These are phyloP conservation scores for Colletotrichum lentis DNA, from an alignment of 2,329 filamentous ascomycete genomes.

Conservation along the genomic window DNA sequence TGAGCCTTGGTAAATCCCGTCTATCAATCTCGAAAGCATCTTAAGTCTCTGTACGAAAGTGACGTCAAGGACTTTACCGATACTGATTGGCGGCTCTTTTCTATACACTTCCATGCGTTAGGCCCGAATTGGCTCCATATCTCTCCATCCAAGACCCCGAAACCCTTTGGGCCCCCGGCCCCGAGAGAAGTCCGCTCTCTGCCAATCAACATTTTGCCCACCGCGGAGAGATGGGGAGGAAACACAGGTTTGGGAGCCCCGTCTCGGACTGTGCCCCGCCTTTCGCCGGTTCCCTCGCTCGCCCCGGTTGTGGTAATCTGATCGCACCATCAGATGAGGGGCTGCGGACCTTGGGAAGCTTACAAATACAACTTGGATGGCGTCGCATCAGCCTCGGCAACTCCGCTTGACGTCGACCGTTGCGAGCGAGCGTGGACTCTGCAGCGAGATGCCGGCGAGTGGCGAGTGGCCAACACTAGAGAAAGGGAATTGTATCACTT, in stretches of 20 bases:
- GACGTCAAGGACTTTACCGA: constrained; percentile 30
- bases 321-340: constrained; percentile 30
- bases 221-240: constrained; percentile 1
- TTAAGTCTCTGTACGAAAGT: background rate
- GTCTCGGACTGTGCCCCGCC: background rate
- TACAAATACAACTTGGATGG: constrained; percentile 28
- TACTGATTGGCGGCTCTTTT: background rate
- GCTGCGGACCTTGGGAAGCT: background rate
- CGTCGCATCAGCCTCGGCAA: background rate
- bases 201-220: constrained; percentile 1
- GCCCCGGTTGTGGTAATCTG: constrained; percentile 9
- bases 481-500: no score
- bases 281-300: background rate
- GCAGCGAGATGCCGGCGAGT: no score
- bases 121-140: background rate
- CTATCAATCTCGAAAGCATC: background rate
- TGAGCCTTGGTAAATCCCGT: background rate
- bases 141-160: constrained; percentile 24
- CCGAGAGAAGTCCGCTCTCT: background rate
- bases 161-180: background rate
- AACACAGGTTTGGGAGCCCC: constrained; percentile 15
- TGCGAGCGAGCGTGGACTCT: background rate
- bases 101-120: constrained; percentile 15
- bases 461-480: no score
- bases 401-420: background rate